Base-by-base conservation (phyloP, 1,284 basidiomycete species). In the Entoloma clypeatum region DNA sequence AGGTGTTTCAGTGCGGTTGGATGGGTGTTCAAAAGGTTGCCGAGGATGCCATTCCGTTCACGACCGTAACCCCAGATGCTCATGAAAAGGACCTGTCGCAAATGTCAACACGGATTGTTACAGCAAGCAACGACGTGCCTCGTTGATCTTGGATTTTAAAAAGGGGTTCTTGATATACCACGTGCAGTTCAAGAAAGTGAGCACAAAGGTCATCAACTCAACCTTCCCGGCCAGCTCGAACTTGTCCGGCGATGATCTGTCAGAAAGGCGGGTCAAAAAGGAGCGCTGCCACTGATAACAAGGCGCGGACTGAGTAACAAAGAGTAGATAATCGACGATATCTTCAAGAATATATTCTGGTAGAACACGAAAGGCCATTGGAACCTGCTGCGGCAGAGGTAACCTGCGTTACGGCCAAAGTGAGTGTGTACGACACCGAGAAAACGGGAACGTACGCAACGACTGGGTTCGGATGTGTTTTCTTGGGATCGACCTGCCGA, bases 131-230 rank as follows among this genome's bases (percentile, higher is more conserved):
- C 8, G 13, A 61, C 72, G 34, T 52, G 92, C 91, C 57, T 95
- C 92, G 49, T 97, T 92, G 31, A 99, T 84, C 65, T 99, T 97
- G n/a, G 92, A 84, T 64, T 97, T 98, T 53, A 99, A 64, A 74
- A 96, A 98, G 0, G 96, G 96, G 53, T 99, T 99, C 69, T 96
- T 97, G 70, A 99, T 93, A 61, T 95, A 98, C 79, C 88, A 91
- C 0, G 90, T 91, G 5, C 92, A 96, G 5, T 88, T 86, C 41
- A 99, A 70, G 75, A 98, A 98, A 0, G 90, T 92, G 51, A 98
- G 72, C 26, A 84, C 79, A 64, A 98, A 99, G 0, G 83, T 79
- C 50, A 98, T 71, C n/a, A 99, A 69, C 53, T 94, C 93, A 19
- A 82, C 81, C 67, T 91, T 87, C 42, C 92, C 90, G 0, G 86